Conservation (phyloP, 75 land plant species). For the Pinus tabuliformis region DNA sequence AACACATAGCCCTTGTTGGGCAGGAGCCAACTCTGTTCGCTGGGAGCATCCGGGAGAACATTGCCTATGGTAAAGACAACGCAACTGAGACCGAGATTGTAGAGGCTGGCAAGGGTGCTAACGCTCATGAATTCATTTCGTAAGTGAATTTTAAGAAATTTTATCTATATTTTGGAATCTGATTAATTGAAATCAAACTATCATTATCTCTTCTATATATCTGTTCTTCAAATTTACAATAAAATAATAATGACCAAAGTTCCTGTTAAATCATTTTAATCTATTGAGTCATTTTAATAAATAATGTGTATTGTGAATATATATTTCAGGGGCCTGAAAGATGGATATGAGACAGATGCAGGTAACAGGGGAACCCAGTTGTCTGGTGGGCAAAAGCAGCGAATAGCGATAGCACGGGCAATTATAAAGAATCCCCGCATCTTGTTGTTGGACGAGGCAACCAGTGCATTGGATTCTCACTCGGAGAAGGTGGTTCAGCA, state of each 20-base stretch:
- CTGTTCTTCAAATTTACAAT: too few relatives aligned
- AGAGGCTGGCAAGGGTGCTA: slow-evolving; percentile 64
- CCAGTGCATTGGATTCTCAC: slow-evolving; percentile 57
- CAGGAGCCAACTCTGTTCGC: slow-evolving; percentile 81
- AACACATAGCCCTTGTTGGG: slow-evolving; percentile 56
- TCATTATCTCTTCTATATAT: too few relatives aligned
- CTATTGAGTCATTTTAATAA: not conserved
- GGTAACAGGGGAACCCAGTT: slow-evolving; percentile 62
- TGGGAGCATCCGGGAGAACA: slow-evolving; percentile 65
- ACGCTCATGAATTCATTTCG: slow-evolving; percentile 74
- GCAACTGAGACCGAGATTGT: slow-evolving; percentile 57
- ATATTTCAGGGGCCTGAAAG: slow-evolving; percentile 19
- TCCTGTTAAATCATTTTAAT: not conserved
- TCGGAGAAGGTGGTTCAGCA: slow-evolving; percentile 57
- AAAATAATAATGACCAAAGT: too few relatives aligned
- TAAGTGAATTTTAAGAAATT: not conserved
- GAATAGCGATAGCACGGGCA: slow-evolving; percentile 33
- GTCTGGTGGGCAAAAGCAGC: slow-evolving; percentile 45
- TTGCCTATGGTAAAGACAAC: slow-evolving; percentile 46
- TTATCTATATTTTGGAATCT: too few relatives aligned
- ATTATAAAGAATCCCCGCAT: slow-evolving; percentile 28
- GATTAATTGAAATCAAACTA: too few relatives aligned
- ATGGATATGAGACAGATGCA: slow-evolving; percentile 65
- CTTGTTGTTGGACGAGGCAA: slow-evolving; percentile 56
- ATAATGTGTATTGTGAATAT: not conserved